Percentiles rank a stretch among this genome's conserved stretches.
These are phyloP conservation scores for Colletotrichum musicola DNA, from an alignment of 2,329 filamentous ascomycete species.

Conservation along the genomic window DNA sequence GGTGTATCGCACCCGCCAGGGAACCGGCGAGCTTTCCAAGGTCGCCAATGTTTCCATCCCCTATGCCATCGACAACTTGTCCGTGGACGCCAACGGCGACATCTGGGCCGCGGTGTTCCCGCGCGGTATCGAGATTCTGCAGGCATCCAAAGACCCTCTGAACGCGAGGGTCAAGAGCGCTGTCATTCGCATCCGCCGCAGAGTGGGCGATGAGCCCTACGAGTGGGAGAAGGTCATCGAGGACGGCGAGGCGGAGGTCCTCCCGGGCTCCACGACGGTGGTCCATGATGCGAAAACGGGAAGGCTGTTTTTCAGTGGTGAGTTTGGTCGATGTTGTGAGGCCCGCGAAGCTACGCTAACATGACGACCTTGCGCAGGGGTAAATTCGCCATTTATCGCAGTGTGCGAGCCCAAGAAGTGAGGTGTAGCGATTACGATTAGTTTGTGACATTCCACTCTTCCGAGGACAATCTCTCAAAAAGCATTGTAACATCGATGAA, in stretches of 20 bases:
- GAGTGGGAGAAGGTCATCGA: constrained; percentile 45
- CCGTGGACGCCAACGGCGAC: constrained; percentile 44
- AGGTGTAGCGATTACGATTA: neutral
- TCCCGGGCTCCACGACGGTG: constrained; percentile 44
- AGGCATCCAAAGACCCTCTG: constrained; percentile 40
- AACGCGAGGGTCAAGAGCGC: constrained; percentile 37
- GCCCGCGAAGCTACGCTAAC: neutral
- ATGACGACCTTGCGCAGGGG: constrained; percentile 33
- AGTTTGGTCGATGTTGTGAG: constrained; percentile 14
- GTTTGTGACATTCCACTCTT: neutral
- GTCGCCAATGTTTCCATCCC: constrained; percentile 40
- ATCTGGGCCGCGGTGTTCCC: constrained; percentile 45
- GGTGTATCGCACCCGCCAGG: constrained; percentile 32
- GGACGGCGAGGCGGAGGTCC: constrained; percentile 43
- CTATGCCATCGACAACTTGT: constrained; percentile 46
- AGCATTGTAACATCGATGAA: too few species aligned
- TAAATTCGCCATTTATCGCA: constrained; percentile 42
- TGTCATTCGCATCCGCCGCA: constrained; percentile 42
- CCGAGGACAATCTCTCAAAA: too few species aligned
- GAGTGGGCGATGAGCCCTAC: constrained; percentile 35
- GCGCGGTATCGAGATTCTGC: constrained; percentile 32
- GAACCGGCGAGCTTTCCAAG: constrained; percentile 36
- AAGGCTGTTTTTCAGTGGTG: constrained; percentile 45
- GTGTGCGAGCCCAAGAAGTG: constrained; percentile 40
- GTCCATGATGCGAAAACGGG: constrained; percentile 46